These are phyloP conservation scores for Colletotrichum melonis DNA, from an alignment of 2,329 filamentous ascomycete species.

Conservation along the genomic window DNA sequence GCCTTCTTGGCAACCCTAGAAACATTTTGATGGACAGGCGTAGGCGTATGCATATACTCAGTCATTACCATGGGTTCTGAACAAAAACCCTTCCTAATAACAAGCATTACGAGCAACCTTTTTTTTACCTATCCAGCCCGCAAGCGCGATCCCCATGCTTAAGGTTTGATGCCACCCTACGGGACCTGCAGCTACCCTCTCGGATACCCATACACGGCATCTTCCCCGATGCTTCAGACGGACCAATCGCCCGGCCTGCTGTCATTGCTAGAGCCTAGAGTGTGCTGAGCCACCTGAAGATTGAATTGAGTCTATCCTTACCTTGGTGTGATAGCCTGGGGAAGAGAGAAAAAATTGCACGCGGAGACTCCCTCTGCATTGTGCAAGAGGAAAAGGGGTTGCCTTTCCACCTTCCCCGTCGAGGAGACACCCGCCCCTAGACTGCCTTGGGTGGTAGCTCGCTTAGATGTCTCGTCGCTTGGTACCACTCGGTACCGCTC, in stretches of 20 bases:
- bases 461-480: neutral
- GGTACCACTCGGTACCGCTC: neutral
- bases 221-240: neutral
- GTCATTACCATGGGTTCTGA: neutral
- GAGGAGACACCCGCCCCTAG: neutral
- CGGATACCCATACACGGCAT: neutral
- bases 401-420: conserved; percentile 1
- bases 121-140: neutral
- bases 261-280: neutral
- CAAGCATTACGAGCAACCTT: conserved; percentile 6
- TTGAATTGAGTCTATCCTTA: conserved; percentile 1
- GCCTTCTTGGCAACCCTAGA: neutral
- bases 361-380: neutral
- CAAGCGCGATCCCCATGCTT: conserved; percentile 23
- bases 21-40: neutral
- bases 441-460: neutral
- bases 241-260: neutral
- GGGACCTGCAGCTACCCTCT: conserved; percentile 9
- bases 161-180: conserved; percentile 30
- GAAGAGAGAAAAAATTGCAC: neutral
- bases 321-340: neutral
- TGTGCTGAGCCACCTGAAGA: neutral
- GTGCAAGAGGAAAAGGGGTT: conserved; percentile 4
- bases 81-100: neutral
- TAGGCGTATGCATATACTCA: neutral